Evolutionary conservation across 2,329 filamentous ascomycete genomes (phyloP).

Genomic region (Tolypocladium album): DNA sequence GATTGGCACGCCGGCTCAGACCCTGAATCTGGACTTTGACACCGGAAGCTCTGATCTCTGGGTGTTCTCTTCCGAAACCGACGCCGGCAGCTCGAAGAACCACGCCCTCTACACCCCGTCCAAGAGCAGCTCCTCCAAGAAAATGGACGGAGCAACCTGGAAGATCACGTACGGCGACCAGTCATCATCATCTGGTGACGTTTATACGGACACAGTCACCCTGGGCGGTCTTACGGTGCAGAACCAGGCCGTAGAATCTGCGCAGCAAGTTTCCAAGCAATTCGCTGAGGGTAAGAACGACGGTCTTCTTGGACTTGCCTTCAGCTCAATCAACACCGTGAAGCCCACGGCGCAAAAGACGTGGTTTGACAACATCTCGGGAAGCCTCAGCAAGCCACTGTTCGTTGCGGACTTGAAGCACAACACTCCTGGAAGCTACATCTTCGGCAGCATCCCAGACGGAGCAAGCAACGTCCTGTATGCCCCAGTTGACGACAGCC

Average conservation of each 20-base stretch:
- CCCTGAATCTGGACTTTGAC: conserved; percentile 32
- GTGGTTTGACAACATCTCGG: conserved; percentile 25
- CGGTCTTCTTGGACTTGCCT: conserved; percentile 33
- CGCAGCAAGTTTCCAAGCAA: conserved; percentile 24
- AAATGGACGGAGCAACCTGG: conserved; percentile 26
- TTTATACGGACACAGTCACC: conserved; percentile 31
- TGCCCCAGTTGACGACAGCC: conserved; percentile 38
- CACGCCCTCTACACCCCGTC: conserved; percentile 28
- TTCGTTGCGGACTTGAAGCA: conserved; percentile 25
- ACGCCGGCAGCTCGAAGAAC: conserved; percentile 19
- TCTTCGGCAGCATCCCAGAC: conserved; percentile 45
- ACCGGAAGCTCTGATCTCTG: conserved; percentile 36
- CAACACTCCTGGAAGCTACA: conserved; percentile 49
- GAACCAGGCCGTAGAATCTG: conserved; percentile 31
- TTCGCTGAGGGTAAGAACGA: conserved; percentile 27
- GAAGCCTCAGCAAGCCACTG: conserved; percentile 16
- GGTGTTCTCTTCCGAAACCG: conserved; percentile 35
- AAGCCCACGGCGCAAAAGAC: conserved; percentile 27
- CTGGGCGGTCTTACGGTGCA: conserved; percentile 28
- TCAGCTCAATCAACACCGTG: conserved; percentile 31
- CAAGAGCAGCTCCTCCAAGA: conserved; percentile 26
- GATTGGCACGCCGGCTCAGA: conserved; percentile 32
- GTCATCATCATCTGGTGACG: conserved; percentile 27
- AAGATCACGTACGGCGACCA: conserved; percentile 32
- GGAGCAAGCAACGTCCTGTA: conserved; percentile 50